Percentiles rank a stretch among this genome's conserved stretches.
These are phyloP conservation scores for Trichoderma asperellum DNA, from an alignment of 2,329 filamentous ascomycete species.

Conservation along the genomic window DNA sequence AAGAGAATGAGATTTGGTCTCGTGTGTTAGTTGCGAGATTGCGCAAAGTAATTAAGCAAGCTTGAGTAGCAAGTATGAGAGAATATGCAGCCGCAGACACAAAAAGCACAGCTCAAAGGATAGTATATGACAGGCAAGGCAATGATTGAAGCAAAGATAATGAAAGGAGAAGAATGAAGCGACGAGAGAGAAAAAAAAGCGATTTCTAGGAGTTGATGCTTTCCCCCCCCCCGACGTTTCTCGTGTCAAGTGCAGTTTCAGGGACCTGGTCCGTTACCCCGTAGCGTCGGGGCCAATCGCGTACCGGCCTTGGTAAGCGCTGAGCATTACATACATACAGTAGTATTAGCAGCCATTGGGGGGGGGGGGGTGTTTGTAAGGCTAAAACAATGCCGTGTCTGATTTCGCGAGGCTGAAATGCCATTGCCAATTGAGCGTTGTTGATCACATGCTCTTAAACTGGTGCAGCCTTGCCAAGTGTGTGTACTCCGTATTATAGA, in stretches of 20 bases:
- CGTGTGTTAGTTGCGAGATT: neutral
- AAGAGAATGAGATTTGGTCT: neutral
- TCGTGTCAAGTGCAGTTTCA: conserved; percentile 27
- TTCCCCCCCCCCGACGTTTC: neutral
- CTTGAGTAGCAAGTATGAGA: neutral
- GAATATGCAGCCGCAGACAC: neutral
- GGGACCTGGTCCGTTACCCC: neutral
- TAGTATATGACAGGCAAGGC: neutral
- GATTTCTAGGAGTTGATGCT: neutral
- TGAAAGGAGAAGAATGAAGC: conserved; percentile 19
- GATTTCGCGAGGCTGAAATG: neutral
- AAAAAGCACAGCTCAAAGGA: neutral
- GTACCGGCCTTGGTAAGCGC: neutral
- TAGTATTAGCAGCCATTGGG: neutral
- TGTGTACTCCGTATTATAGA: neutral
- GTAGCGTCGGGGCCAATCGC: conserved; percentile 3
- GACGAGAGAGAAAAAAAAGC: neutral
- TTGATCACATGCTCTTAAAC: neutral
- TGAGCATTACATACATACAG: neutral
- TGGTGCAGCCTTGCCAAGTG: neutral
- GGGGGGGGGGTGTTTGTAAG: neutral
- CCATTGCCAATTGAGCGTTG: neutral
- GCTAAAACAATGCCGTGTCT: neutral
- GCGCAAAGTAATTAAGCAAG: neutral
- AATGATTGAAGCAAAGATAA: conserved; percentile 6